Percentiles rank a stretch among this genome's conserved stretches.
phyloP scores from a whole-genome alignment of 2,329 filamentous ascomycete genomes.

The Sporothrix brunneoviolacea region DNA sequence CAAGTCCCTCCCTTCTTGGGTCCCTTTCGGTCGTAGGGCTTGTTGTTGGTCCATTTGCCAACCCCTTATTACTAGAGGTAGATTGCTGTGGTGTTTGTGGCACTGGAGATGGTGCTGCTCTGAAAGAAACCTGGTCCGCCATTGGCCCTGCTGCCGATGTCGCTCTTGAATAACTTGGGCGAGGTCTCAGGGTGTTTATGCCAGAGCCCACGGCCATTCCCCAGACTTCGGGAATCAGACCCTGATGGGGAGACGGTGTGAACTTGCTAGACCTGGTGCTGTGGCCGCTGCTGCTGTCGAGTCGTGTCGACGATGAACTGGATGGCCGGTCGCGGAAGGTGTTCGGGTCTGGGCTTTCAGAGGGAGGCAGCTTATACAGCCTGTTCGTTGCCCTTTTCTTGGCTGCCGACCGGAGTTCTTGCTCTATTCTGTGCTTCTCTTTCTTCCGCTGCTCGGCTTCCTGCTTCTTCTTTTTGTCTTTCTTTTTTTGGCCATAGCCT shows the following conservation, averaged over 20 bases:
- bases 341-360: constrained; percentile 17
- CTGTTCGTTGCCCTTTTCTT: constrained; percentile 26
- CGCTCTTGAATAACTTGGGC: neutral
- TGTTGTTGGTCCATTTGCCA: neutral
- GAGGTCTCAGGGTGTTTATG: neutral
- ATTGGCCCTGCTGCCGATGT: neutral
- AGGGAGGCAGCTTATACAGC: constrained; percentile 33
- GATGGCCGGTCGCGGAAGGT: neutral
- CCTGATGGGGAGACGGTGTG: neutral
- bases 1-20: neutral
- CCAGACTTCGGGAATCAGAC: constrained; percentile 6
- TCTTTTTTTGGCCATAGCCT: constrained; percentile 46
- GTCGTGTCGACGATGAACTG: neutral
- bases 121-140: neutral
- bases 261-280: constrained; percentile 2
- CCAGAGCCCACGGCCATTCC: constrained; percentile 6
- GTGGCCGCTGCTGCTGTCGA: neutral
- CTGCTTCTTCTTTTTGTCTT: constrained; percentile 46
- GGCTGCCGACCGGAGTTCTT: neutral
- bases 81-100: neutral
- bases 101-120: neutral
- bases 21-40: neutral
- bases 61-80: neutral
- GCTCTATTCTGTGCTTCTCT: constrained; percentile 30
- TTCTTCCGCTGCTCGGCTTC: constrained; percentile 34